phyloP scores from a whole-genome alignment of 164 flowering plant species.

The Stephania yunnanensis region DNA sequence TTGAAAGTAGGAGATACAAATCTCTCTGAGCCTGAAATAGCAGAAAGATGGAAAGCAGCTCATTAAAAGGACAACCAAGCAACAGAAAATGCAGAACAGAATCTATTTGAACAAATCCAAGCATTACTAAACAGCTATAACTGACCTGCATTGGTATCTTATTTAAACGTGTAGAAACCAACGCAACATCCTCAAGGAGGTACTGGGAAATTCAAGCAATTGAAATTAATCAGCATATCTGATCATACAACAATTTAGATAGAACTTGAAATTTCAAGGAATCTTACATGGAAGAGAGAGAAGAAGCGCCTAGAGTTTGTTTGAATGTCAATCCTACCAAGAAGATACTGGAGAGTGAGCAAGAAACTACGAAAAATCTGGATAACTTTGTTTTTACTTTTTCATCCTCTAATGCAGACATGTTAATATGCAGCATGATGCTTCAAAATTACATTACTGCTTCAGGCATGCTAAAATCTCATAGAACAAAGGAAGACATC shows the following conservation, averaged over 20 bases:
- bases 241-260: not conserved
- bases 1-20: conserved; percentile 77
- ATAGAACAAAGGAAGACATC: too few species aligned
- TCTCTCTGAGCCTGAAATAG: conserved; percentile 71
- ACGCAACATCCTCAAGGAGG: conserved; percentile 84
- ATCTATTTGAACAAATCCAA: not conserved
- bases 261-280: not conserved
- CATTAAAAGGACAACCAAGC: not conserved
- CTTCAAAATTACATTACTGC: too few species aligned
- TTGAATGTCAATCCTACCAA: conserved; percentile 89
- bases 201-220: conserved; percentile 41
- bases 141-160: conserved; percentile 79
- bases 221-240: not conserved
- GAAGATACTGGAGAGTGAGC: not conserved
- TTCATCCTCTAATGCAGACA: too few species aligned
- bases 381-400: not conserved
- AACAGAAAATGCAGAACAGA: not conserved
- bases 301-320: conserved; percentile 72
- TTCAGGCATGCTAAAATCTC: too few species aligned
- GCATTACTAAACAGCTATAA: not conserved
- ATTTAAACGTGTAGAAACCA: conserved; percentile 46
- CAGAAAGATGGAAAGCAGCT: not conserved
- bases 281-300: conserved; percentile 69
- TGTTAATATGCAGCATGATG: too few species aligned
- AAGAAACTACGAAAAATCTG: not conserved